Evolutionary conservation across 2,329 filamentous ascomycete genomes (phyloP), one percentile per base, ranked within the genome.

Genomic region (Plenodomus biglobosus): DNA sequence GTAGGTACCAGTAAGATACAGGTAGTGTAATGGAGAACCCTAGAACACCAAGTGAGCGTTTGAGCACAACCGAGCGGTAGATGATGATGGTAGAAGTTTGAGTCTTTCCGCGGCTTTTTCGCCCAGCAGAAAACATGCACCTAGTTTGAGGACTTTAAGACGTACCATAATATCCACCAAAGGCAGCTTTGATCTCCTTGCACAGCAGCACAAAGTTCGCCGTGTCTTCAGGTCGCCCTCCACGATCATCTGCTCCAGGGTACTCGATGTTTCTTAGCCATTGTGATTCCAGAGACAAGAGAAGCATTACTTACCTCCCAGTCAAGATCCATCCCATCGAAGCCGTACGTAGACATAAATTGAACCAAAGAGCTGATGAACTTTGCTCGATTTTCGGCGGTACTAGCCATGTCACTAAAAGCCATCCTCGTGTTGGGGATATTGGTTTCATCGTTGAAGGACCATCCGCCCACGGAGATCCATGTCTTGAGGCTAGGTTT

Each of bases 251-350:
- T n/a, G 42, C 46, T n/a, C 13, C 27, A 7, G 42, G 59, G 1
- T 64, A 52, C 0, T 73, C n/a, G n/a, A n/a, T n/a, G n/a, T n/a
- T n/a, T n/a, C n/a, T n/a, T n/a, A n/a, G n/a, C n/a, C n/a, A n/a
- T n/a, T n/a, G n/a, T n/a, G n/a, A n/a, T n/a, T n/a, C n/a, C n/a
- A n/a, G n/a, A n/a, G n/a, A n/a, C n/a, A n/a, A n/a, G n/a, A n/a
- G n/a, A n/a, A n/a, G n/a, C n/a, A n/a, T n/a, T n/a, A n/a, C n/a
- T n/a, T n/a, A n/a, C n/a, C n/a, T n/a, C 73, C 75, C 75, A 78
- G 50, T 78, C 75, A 15, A 78, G 42, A 40, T 78, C 75, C 1
- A 75, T 61, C 3, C 76, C 76, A 50, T 78, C 73, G 40, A 78
- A 75, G 8, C 61, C 67, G 42, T 76, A 76, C 2, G 56, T 67